These are phyloP conservation scores for Xanthoparmelia taractica DNA, from an alignment of 495 filamentous ascomycete genomes.

Conservation along the genomic window DNA sequence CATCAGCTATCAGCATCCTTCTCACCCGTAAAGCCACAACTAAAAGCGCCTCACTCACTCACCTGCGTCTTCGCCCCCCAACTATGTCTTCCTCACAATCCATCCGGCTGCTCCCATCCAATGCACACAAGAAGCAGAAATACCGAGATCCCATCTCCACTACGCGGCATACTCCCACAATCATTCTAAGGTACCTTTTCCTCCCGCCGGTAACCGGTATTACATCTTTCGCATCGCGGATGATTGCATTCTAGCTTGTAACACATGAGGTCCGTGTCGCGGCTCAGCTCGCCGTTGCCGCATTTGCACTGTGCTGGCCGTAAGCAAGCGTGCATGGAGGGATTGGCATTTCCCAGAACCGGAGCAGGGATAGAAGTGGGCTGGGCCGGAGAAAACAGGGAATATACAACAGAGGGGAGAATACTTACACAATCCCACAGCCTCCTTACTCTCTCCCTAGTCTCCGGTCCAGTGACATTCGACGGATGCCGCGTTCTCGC, in stretches of 20 bases:
- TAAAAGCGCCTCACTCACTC: no score
- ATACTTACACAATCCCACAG: neutral
- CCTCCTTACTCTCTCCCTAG: neutral
- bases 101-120: no score
- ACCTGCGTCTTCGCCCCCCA: no score
- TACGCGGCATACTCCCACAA: neutral
- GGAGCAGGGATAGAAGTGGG: neutral
- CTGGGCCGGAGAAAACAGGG: neutral
- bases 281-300: neutral
- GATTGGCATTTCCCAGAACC: no score
- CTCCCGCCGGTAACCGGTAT: neutral
- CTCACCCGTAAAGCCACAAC: no score
- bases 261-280: neutral
- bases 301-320: neutral
- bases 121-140: no score
- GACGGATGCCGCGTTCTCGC: neutral
- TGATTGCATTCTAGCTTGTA: neutral
- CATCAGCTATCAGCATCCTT: no score
- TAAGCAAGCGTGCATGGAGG: neutral
- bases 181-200: neutral
- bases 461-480: neutral
- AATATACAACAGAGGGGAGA: neutral
- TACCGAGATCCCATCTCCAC: neutral
- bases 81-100: no score
- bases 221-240: neutral